phyloP scores from a whole-genome alignment of 106 monocot species.

The Posidonia australis region DNA sequence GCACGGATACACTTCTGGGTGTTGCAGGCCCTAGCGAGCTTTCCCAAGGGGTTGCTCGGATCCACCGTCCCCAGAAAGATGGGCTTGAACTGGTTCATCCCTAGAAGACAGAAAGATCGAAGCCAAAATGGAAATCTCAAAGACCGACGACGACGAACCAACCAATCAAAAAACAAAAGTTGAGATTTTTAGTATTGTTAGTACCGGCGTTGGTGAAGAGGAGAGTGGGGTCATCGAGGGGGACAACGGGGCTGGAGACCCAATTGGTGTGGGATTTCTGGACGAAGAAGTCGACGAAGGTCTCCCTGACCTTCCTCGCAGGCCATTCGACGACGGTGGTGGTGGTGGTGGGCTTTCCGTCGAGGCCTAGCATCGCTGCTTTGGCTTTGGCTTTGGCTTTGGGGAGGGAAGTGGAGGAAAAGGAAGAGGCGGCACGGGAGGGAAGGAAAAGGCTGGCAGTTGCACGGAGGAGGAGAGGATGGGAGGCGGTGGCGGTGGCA shows the following conservation, averaged over 20 bases:
- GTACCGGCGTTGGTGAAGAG: slow-evolving; percentile 84
- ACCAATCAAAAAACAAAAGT: too few species aligned
- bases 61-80: slow-evolving; percentile 77
- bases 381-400: background rate
- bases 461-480: too few species aligned
- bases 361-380: background rate
- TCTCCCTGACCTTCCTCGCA: slow-evolving; percentile 48
- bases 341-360: background rate
- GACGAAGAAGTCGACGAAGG: slow-evolving; percentile 66
- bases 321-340: slow-evolving; percentile 41
- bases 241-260: slow-evolving; percentile 89
- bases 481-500: too few species aligned
- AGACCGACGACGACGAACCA: background rate
- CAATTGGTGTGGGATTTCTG: slow-evolving; percentile 60
- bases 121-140: background rate
- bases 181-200: too few species aligned
- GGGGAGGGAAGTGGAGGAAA: background rate
- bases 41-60: slow-evolving; percentile 60
- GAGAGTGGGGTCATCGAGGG: slow-evolving; percentile 87
- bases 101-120: background rate
- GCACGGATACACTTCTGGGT: slow-evolving; percentile 98
- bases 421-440: background rate
- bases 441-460: too few species aligned
- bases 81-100: slow-evolving; percentile 98
- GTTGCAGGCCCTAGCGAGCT: slow-evolving; percentile 66